Evolutionary conservation across 2,329 filamentous ascomycete genomes (phyloP).

Genomic region (Penicillium sp.): DNA sequence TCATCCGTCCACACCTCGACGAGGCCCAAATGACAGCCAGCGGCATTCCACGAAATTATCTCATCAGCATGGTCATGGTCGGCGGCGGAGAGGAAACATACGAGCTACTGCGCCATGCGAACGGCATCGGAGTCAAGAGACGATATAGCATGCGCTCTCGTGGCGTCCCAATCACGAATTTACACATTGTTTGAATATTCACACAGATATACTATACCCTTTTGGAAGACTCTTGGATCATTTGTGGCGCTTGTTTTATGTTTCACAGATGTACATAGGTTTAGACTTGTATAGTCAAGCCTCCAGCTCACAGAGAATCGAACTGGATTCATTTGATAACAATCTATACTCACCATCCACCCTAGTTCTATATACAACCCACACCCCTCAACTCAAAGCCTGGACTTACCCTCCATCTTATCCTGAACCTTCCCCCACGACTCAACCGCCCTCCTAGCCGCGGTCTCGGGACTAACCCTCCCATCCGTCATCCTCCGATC

Average conservation of each 20-base stretch:
- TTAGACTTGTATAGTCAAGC: slow-evolving; percentile 7
- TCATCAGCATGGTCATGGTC: slow-evolving; percentile 81
- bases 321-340: not conserved
- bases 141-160: slow-evolving; percentile 79
- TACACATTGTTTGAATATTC: slow-evolving; percentile 61
- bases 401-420: slow-evolving; percentile 2
- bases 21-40: slow-evolving; percentile 68
- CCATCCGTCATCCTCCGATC: slow-evolving; percentile 19
- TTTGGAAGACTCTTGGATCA: not conserved
- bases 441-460: slow-evolving; percentile 13
- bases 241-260: not conserved
- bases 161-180: slow-evolving; percentile 74
- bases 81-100: slow-evolving; percentile 68
- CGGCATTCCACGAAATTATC: slow-evolving; percentile 68
- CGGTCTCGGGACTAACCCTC: not conserved
- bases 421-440: slow-evolving; percentile 24
- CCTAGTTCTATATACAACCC: not conserved
- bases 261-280: not conserved
- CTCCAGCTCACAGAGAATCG: not conserved
- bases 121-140: slow-evolving; percentile 71
- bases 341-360: not conserved
- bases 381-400: not conserved
- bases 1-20: slow-evolving; percentile 71
- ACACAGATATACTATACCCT: slow-evolving; percentile 17
- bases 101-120: slow-evolving; percentile 61